Evolutionary conservation across 306 rosid genomes (phyloP), one percentile per base, ranked within the genome.

Genomic region (Potentilla sterilis): DNA sequence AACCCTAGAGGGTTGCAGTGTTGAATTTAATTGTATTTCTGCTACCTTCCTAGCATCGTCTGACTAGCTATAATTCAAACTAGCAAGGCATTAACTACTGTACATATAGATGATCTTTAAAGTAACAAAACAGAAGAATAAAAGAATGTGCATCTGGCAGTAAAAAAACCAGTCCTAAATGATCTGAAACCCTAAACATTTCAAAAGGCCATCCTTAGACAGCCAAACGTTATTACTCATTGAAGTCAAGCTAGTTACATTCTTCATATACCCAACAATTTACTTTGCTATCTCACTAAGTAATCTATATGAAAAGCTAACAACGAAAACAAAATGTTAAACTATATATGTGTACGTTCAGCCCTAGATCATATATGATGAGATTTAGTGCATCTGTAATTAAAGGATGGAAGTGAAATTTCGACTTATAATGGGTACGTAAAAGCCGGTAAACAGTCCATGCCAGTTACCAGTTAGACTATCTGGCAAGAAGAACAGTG

Each of bases 161-260:
- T 62, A 62, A 34, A 9, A 14, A 34, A 38, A 37, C 18, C 46
- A 37, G 44, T 7, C 46, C 13, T 18, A 64, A 19, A 35, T 35
- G 7, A 65, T 65, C n/a, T 65, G 69, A 65, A 38, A 65, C 47
- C 69, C 47, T 38, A 38, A 64, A 38, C 69, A 38, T 19, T 37
- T 19, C 28, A 65, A 3, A 62, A 64, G 0, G 13, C 13, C 69
- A 37, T 35, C 46, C 69, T 61, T 62, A 38, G 18, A 8, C 34
- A 32, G 21, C 42, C n/a, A 34, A 32, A 34, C n/a, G 41, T 59
- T 32, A 35, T 34, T 34, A 63, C 21, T 63, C 11, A 34, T 7
- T 14, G 34, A 35, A 63, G 40, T 63, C 12, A 34, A 15, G 15
- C 40, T 63, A 63, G 21, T 14, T 63, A 32, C 38, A 58, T 6